Percentiles rank a stretch among this genome's conserved stretches.
Conservation (phyloP, 176 grass and related monocot species). For the Musa schizocarpa region DNA sequence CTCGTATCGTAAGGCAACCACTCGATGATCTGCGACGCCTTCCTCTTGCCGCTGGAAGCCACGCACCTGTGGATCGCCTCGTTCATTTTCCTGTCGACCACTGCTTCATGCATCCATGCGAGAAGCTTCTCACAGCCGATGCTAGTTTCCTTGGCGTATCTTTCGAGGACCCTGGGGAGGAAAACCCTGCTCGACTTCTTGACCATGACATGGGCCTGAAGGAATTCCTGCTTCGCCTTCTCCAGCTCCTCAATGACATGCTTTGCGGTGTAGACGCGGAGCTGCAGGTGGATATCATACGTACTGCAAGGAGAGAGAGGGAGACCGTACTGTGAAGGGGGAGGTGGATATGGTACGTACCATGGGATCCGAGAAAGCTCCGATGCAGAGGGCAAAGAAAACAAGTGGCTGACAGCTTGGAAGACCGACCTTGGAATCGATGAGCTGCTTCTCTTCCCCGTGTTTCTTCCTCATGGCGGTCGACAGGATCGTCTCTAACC, state of each 20-base stretch:
- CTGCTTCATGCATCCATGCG: slow-evolving; percentile 41
- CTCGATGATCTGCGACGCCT: slow-evolving; percentile 70
- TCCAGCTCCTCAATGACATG: slow-evolving; percentile 67
- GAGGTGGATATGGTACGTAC: slow-evolving; percentile 11
- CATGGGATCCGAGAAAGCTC: slow-evolving; percentile 76
- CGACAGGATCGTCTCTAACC: slow-evolving; percentile 70
- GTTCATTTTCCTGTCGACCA: slow-evolving; percentile 31
- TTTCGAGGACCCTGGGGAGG: slow-evolving; percentile 56
- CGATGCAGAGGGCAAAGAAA: slow-evolving; percentile 74
- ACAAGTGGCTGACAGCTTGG: slow-evolving; percentile 52
- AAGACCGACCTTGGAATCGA: slow-evolving; percentile 51
- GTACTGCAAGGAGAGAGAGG: too few species aligned
- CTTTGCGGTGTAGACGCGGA: slow-evolving; percentile 75
- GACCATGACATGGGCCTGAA: slow-evolving; percentile 54
- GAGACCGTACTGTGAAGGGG: too few species aligned
- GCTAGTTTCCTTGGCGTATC: slow-evolving; percentile 63
- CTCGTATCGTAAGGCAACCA: slow-evolving; percentile 86
- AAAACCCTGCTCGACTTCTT: slow-evolving; percentile 62
- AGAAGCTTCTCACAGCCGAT: slow-evolving; percentile 48
- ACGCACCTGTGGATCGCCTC: slow-evolving; percentile 35
- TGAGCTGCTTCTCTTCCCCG: slow-evolving; percentile 66
- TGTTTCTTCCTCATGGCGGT: slow-evolving; percentile 65
- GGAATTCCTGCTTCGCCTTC: slow-evolving; percentile 73
- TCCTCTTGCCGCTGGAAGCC: slow-evolving; percentile 29
- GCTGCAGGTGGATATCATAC: slow-evolving; percentile 25